Evolutionary conservation across 768 basidiomycete genomes (phyloP).

Genomic region (Serendipita sp.): DNA sequence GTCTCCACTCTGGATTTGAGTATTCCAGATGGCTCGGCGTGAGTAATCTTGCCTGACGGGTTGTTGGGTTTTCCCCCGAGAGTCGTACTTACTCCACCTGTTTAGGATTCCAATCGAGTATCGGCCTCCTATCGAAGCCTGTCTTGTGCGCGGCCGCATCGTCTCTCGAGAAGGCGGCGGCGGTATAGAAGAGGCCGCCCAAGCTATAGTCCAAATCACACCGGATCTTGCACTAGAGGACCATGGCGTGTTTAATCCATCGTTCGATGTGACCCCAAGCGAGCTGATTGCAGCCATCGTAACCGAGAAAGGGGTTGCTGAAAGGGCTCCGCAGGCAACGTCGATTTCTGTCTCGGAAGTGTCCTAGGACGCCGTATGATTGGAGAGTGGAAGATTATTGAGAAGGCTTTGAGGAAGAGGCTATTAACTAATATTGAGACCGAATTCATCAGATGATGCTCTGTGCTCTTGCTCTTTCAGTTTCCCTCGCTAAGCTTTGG

Average conservation of each 20-base stretch:
- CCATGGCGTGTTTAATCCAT: conserved; percentile 69
- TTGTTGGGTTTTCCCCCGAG: neutral
- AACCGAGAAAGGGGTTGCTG: conserved; percentile 77
- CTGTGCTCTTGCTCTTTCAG: too few relatives aligned
- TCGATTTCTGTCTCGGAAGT: neutral
- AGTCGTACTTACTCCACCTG: conserved; percentile 1
- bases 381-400: neutral
- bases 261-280: conserved; percentile 92
- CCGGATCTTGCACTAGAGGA: conserved; percentile 34
- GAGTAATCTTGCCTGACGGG: conserved; percentile 11
- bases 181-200: conserved; percentile 19
- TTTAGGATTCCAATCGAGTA: conserved; percentile 83
- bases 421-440: neutral
- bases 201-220: conserved; percentile 73
- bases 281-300: conserved; percentile 88
- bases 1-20: conserved; percentile 82
- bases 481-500: neutral
- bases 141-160: conserved; percentile 67
- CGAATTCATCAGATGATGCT: too few relatives aligned
- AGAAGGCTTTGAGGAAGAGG: neutral
- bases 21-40: conserved; percentile 50
- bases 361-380: neutral
- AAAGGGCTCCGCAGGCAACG: neutral
- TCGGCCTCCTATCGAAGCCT: conserved; percentile 72
- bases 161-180: conserved; percentile 12